Percentiles rank a stretch among this genome's conserved stretches.
Evolutionary conservation across 2,329 filamentous ascomycete genomes (phyloP).

Genomic region (Endoconidiophora polonica): DNA sequence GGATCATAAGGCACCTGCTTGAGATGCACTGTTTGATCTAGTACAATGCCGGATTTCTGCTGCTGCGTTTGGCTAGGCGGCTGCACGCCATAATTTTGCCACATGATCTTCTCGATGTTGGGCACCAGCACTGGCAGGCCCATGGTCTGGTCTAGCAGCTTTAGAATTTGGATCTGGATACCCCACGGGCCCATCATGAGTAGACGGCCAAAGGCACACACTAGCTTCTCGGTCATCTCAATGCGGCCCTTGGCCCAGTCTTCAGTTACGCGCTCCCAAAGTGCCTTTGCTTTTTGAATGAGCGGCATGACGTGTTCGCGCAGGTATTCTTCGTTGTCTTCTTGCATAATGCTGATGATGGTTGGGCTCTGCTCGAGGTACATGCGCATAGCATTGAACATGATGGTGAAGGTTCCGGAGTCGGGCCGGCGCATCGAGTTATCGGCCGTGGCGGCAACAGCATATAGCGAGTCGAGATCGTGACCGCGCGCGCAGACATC

Average conservation of each 20-base stretch:
- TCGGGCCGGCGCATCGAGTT: constrained; percentile 46
- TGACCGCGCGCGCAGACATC: constrained; percentile 58
- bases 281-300: constrained; percentile 42
- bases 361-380: constrained; percentile 20
- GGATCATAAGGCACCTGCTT: not conserved
- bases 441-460: constrained; percentile 55
- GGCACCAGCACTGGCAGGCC: constrained; percentile 42
- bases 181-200: constrained; percentile 47
- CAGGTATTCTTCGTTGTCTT: constrained; percentile 13
- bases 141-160: constrained; percentile 69
- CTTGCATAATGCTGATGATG: constrained; percentile 12
- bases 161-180: constrained; percentile 57
- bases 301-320: constrained; percentile 10
- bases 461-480: constrained; percentile 69
- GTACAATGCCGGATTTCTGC: not conserved
- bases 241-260: constrained; percentile 60
- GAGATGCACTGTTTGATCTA: not conserved
- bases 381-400: constrained; percentile 58
- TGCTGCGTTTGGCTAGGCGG: not conserved
- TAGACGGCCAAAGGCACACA: constrained; percentile 65
- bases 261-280: constrained; percentile 69
- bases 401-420: constrained; percentile 59
- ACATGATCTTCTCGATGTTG: constrained; percentile 14
- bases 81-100: not conserved
- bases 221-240: constrained; percentile 58